Evolutionary conservation across 2,329 filamentous ascomycete species (phyloP), one percentile per base, ranked within the genome.

Genomic region (Trichoderma lentiforme): DNA sequence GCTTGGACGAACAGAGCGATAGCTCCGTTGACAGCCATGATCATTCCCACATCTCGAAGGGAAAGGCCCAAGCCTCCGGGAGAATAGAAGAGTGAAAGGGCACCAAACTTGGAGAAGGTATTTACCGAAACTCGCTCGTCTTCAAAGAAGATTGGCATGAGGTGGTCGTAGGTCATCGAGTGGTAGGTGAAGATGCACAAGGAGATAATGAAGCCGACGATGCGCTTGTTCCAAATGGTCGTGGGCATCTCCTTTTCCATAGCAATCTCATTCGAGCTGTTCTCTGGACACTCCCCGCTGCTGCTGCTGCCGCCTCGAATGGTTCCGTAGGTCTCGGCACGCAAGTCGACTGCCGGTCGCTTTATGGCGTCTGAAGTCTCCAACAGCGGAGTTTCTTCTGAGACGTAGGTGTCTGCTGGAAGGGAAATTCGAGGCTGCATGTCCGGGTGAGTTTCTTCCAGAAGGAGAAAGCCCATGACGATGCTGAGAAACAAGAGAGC

Each of bases 111-210:
- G 56, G 80, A 73, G 28, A 82, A 74, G 6, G 83, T 79, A 56
- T 83, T 80, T 60, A 83, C 78, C 30, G 81, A 79, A 73, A 82
- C 83, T 34, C 88, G 87, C 53, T 90, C 86, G 76, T 97, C 94
- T 80, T 98, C 94, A 66, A 97, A 89, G 82, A 97, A 98, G 73
- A 98, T 97, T 8, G 95, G 95, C 69, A 97, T 86, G 1, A 98
- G 87, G 79, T 97, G 93, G 78, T 98, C 95, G 81, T 93, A 98
- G 0, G 92, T 94, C 94, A 98, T 98, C 47, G 92, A 94, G 82
- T 98, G 95, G 80, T 97, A 97, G 5, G 94, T 96, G 83, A 97
- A 97, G 74, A 98, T 93, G 58, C 92, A 93, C 62, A 98, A 84
- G 1, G 95, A 92, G n/a, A 94, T 78, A 51, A 96, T 90, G 68